Base-by-base conservation (phyloP, 371 early-diverging fungal species). In the Chytridium lagenaria region DNA sequence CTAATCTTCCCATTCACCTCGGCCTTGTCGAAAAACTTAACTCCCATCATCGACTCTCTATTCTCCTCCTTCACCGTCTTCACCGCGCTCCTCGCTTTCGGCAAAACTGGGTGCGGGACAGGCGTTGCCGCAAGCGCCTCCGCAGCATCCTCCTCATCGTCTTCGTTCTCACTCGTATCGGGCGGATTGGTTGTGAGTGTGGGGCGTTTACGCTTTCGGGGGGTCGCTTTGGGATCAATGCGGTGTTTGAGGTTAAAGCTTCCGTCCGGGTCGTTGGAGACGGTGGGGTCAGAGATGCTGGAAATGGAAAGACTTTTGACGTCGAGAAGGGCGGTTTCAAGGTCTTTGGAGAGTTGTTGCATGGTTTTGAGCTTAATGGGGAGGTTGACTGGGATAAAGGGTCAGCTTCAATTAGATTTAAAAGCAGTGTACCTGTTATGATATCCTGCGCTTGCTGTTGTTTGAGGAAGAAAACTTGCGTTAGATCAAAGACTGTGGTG, bases 121-220 rank as follows among this genome's bases (percentile, higher is more conserved):
- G 63, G 63, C 2, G 63, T 63, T 5, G 63, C 36, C 36, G 63
- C 63, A 19, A 63, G 31, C 36, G 63, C 38, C 22, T 63, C 63
- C 26, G 57, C 57, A 5, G 57, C 57, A 37, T 63, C 63, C 31
- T 63, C 31, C 23, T 63, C 63, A 30, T 63, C 63, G 26, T 55
- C 57, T 7, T 55, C 57, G n/a, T n/a, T n/a, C 15, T 16, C 23
- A 5, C 7, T 15, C 19, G 63, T 7, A 30, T 34, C 63, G 2
- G 38, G 22, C 28, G 36, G 31, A 10, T 12, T 22, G 12, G 2
- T 30, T 5, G 33, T 7, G 16, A 34, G 3, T 7, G n/a, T 15
- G 26, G 23, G n/a, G 3, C 36, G 2, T 23, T 31, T 23, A 10
- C 63, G 31, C 38, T 63, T 63, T 22, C 63, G 26, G 10, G 63